Conservation (phyloP, 2,329 filamentous ascomycete genomes). For the Apiospora marii region DNA sequence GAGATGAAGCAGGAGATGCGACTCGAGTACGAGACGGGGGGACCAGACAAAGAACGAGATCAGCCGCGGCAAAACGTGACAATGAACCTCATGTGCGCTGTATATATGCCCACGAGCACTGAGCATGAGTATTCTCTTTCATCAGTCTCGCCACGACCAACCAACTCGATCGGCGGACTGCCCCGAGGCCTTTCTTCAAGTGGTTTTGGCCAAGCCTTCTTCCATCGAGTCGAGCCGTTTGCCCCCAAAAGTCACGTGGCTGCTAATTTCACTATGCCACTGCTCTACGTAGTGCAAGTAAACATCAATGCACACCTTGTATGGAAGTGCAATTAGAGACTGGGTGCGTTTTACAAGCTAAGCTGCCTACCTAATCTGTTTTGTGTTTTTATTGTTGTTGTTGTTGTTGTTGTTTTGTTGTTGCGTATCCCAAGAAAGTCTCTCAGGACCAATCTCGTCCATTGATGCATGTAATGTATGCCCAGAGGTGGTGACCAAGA, state of each 20-base stretch:
- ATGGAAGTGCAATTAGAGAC: slow-evolving; percentile 6
- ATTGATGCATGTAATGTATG: neutral
- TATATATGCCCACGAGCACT: neutral
- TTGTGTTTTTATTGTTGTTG: neutral
- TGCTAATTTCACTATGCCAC: slow-evolving; percentile 2
- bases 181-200: neutral
- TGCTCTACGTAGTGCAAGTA: neutral
- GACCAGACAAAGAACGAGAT: slow-evolving; percentile 13
- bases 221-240: neutral
- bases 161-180: neutral
- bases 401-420: neutral
- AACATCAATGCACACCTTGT: slow-evolving; percentile 12
- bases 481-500: neutral
- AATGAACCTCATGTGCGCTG: neutral
- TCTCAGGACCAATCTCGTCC: neutral
- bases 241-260: neutral
- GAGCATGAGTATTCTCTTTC: neutral
- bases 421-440: neutral
- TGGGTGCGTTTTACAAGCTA: slow-evolving; percentile 2
- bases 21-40: slow-evolving; percentile 13
- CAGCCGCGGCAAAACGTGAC: neutral
- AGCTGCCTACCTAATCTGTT: neutral
- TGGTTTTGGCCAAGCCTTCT: neutral
- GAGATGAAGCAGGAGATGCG: slow-evolving; percentile 19
- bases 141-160: neutral